These are phyloP conservation scores for Perilla frutescens DNA, from an alignment of 257 asterid genomes.

Conservation along the genomic window DNA sequence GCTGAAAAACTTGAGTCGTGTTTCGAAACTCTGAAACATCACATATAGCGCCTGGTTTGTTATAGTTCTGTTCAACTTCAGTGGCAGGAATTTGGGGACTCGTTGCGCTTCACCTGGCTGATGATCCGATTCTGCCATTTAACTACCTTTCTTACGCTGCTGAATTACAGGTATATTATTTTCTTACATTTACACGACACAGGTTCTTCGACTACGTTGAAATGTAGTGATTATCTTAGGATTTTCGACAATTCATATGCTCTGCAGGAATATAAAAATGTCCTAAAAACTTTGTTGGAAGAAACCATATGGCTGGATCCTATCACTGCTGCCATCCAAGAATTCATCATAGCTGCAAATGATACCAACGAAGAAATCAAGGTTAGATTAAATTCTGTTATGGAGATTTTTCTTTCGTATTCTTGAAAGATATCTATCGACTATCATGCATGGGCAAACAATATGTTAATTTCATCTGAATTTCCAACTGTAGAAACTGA, in stretches of 20 bases:
- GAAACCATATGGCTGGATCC: slow-evolving; percentile 62
- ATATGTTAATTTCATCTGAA: neutral
- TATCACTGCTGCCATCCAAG: slow-evolving; percentile 66
- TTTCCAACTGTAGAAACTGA: slow-evolving; percentile 53
- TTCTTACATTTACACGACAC: neutral
- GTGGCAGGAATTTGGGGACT: slow-evolving; percentile 94
- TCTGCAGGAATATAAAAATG: slow-evolving; percentile 59
- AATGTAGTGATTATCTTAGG: neutral
- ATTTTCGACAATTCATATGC: slow-evolving; percentile 24
- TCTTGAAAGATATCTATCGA: neutral
- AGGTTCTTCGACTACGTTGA: neutral
- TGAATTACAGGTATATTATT: slow-evolving; percentile 66
- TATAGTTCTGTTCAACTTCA: slow-evolving; percentile 30
- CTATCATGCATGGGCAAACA: neutral
- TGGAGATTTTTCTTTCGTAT: neutral
- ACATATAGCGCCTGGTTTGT: no score
- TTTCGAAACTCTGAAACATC: no score
- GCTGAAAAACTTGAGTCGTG: no score
- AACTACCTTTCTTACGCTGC: slow-evolving; percentile 78
- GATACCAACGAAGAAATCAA: slow-evolving; percentile 56
- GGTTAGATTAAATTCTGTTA: slow-evolving; percentile 49
- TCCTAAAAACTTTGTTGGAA: slow-evolving; percentile 52
- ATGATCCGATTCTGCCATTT: slow-evolving; percentile 82
- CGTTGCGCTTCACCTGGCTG: slow-evolving; percentile 82
- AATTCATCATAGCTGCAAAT: slow-evolving; percentile 62